Evolutionary conservation across 805 yeast genomes (phyloP), one percentile per base, ranked within the genome.

Genomic region (Sugiyamaella valdiviana): DNA sequence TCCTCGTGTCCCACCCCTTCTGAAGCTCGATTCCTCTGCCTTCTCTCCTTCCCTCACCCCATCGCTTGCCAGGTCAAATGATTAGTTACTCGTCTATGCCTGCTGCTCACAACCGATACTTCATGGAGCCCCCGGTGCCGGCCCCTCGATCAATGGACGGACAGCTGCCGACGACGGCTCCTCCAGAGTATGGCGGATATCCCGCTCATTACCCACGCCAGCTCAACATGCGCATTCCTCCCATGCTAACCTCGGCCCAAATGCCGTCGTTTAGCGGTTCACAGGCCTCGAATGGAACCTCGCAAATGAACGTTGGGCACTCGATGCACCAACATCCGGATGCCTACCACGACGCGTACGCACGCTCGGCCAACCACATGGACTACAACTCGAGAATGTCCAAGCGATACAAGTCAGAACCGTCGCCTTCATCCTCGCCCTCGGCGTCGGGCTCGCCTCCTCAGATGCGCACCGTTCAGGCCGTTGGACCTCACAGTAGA

Each of bases 401-500:
- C 7, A n/a, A n/a, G n/a, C 32, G 32, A n/a, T 26, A 26, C 32
- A 3, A 12, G 32, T 26, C 32, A 6, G 32, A 26, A 4, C 42
- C 10, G 19, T 39, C 42, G n/a, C 26, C 26, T 17, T 39, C 42
- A n/a, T 39, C 42, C 10, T 39, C 42, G 20, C 22, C 42, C 10
- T 17, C 42, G 2, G 32, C 32, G n/a, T 5, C 32, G 6, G 32
- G 32, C 7, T 26, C 32, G 9, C 32, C 32, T 26, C 32, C 32
- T 26, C 32, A 26, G 7, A 26, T 26, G 32, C 32, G 32, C 7
- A 26, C 32, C 14, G 10, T 26, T 26, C 32, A 26, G 32, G 32
- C n/a, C 32, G 9, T n/a, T 26, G 32, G 9, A 26, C 32, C 9
- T 10, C 32, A 26, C 32, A n/a, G n/a, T 2, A 12, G 32, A 26